Base-by-base conservation (phyloP, 306 rosid genomes). In the Vachellia pachyceras region DNA sequence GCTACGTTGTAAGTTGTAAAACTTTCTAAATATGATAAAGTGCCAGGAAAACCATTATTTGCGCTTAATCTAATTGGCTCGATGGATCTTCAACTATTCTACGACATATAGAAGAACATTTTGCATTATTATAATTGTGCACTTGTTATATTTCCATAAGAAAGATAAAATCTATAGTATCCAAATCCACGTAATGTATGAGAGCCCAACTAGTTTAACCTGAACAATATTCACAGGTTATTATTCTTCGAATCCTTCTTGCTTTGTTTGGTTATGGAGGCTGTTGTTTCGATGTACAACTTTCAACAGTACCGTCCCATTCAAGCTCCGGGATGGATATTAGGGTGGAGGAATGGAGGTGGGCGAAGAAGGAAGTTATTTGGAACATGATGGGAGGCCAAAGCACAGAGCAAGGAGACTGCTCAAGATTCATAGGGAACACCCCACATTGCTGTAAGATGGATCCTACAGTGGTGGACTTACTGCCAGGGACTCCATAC, bases 271-370 rank as follows among this genome's bases (percentile, higher is more conserved):
- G 77, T 54, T 77, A 77, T 35, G 79, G 88, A 87, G 95, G 92
- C 92, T 12, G 84, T 81, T 72, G 95, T 91, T 81, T 86, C 95
- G 18, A 85, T 91, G 83, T 91, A 65, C 77, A 91, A 89, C 87
- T 91, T 91, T 87, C 95, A 91, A 77, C 90, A 87, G 74, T 87
- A 89, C 87, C 95, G 95, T 39, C 92, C 87, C 67, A 91, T 91
- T 65, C 89, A 87, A 83, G 87, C 89, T 8, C 91, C 92, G 2
- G 92, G 92, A 35, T 91, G 92, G 95, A 84, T 84, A 42, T 52
- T 91, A 66, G 92, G 92, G 73, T 91, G 92, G 95, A n/a, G n/a
- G n/a, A n/a, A n/a, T n/a, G n/a, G n/a, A 89, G 86, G 54, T 91
- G 95, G 95, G 90, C 92, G 1, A 87, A 89, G 72, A 89, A 87